Evolutionary conservation across 768 basidiomycete species (phyloP), one percentile per base, ranked within the genome.

Genomic region (Phaffia australis): DNA sequence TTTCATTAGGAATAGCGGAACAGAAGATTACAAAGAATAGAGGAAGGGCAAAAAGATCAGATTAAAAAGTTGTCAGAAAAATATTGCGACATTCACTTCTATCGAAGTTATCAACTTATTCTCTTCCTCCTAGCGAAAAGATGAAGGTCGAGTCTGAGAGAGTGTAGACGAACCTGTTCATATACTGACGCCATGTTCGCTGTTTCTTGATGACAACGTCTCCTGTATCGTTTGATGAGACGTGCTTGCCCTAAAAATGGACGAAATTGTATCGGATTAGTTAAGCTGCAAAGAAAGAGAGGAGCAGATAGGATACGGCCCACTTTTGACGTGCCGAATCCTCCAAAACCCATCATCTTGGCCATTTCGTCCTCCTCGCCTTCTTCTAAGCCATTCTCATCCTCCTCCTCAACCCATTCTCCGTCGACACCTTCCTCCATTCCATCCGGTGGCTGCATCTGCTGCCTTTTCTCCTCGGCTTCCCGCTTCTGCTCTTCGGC

Each of bases 161-260:
- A 42, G 35, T n/a, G n/a, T 5, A 42, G 11, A 42, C 35, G 35
- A 5, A 42, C 35, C 35, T 83, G 76, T 97, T 97, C 94, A 99
- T 99, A 76, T 99, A 99, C 77, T 98, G 94, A 70, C 91, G 81
- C 93, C 91, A 94, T 29, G 89, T 93, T 68, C 90, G 80, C 65
- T 83, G 83, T 78, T 89, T 91, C 81, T 74, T 70, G 52, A 75
- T 69, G 30, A 73, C 68, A 11, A 70, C 73, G 4, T 65, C 72
- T 32, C 75, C 74, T 21, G 73, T 74, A 42, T 71, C 73, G 58
- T 75, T 75, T 49, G 60, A 46, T 15, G 66, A 25, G 4, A 68
- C 66, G 32, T 93, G 87, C 68, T 94, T 91, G 27, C 90, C 88
- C 48, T 81, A 79, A 47, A 92, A 88, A 32, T 11, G 23, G 19